Conservation (phyloP, 2,329 filamentous ascomycete species). For the Claviceps monticola region DNA sequence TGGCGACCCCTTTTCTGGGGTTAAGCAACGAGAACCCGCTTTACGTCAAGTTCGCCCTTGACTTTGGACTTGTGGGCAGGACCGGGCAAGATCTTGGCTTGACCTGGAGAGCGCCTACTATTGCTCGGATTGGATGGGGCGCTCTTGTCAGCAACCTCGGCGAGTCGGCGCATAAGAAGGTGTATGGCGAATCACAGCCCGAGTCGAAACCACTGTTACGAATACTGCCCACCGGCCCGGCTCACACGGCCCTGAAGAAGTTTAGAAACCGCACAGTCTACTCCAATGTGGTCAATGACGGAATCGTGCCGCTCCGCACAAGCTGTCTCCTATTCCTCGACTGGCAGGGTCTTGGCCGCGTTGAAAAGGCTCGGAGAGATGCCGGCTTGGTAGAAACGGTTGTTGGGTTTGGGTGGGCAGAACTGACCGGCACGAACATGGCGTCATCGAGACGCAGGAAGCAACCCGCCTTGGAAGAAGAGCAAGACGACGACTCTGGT, state of each 20-base stretch:
- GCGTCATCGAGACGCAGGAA: slow-evolving; percentile 29
- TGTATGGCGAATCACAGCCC: slow-evolving; percentile 49
- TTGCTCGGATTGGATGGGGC: slow-evolving; percentile 76
- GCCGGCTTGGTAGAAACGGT: slow-evolving; percentile 87
- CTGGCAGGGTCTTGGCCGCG: slow-evolving; percentile 84
- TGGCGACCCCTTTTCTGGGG: slow-evolving; percentile 80
- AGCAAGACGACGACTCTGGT: slow-evolving; percentile 16
- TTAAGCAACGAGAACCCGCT: slow-evolving; percentile 95
- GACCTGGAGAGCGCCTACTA: slow-evolving; percentile 81
- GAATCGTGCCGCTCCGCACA: slow-evolving; percentile 86
- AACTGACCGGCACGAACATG: slow-evolving; percentile 63
- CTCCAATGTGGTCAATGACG: slow-evolving; percentile 95
- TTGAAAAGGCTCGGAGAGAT: slow-evolving; percentile 86
- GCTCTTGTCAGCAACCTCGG: slow-evolving; percentile 73
- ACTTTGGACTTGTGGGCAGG: slow-evolving; percentile 90
- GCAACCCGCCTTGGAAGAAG: slow-evolving; percentile 24
- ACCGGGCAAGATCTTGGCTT: slow-evolving; percentile 91
- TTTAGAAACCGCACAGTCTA: slow-evolving; percentile 88
- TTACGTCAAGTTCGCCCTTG: slow-evolving; percentile 92
- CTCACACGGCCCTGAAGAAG: slow-evolving; percentile 71
- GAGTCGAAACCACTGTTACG: slow-evolving; percentile 79
- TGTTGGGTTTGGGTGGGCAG: slow-evolving; percentile 87
- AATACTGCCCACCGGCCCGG: slow-evolving; percentile 82
- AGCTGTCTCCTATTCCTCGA: slow-evolving; percentile 94
- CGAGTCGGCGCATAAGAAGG: slow-evolving; percentile 46